phyloP scores from a whole-genome alignment of 257 asterid species.

The Solanum bukasovii region DNA sequence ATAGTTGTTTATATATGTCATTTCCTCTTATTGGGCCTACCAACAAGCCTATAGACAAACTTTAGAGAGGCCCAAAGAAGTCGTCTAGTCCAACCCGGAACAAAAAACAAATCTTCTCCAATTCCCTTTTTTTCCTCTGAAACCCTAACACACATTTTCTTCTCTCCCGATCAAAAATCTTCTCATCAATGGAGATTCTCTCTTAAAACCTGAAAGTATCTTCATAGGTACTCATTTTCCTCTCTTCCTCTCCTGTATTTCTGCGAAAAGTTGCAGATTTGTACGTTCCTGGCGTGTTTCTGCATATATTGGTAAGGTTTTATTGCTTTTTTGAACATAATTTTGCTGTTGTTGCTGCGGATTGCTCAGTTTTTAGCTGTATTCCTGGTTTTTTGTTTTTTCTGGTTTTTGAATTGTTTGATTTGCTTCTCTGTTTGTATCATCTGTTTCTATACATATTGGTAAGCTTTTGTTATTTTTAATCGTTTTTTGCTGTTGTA shows the following conservation, averaged over 20 bases:
- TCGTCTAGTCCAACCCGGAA: not conserved
- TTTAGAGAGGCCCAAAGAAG: not conserved
- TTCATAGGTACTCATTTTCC: not conserved
- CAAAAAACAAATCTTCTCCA: not conserved
- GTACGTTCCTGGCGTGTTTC: not conserved
- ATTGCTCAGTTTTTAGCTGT: not conserved
- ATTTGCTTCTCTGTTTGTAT: no score
- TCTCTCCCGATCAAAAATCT: not conserved
- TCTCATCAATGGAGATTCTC: not conserved
- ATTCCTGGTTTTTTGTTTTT: no score
- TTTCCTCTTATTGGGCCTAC: not conserved
- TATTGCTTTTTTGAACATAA: not conserved
- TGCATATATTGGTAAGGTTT: not conserved
- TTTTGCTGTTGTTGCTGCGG: not conserved
- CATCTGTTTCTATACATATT: no score
- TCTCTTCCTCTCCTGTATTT: not conserved
- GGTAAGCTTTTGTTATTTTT: not conserved
- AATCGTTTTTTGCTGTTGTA: not conserved
- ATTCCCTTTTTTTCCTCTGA: not conserved
- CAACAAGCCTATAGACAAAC: not conserved
- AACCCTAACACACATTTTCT: not conserved
- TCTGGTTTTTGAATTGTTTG: not conserved
- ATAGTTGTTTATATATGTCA: no score
- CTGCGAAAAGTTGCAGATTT: not conserved
- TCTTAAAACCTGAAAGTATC: not conserved